phyloP scores from a whole-genome alignment of 2,329 filamentous ascomycete species.

The Nothomitra cinnamomea region DNA sequence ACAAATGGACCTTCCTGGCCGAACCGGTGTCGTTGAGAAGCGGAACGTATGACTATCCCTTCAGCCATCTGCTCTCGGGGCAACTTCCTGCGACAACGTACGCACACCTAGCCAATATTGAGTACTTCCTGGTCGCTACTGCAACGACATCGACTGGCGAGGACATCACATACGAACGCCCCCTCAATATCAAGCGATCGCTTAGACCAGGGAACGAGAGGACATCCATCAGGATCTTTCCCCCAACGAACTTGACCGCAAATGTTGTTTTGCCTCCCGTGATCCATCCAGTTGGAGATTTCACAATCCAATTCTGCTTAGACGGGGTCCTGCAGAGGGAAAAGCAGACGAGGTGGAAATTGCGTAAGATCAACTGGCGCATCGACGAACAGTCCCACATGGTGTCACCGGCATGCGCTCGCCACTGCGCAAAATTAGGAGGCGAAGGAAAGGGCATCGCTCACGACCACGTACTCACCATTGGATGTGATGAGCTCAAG shows the following conservation, averaged over 20 bases:
- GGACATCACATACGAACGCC: conserved; percentile 46
- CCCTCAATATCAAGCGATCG: conserved; percentile 61
- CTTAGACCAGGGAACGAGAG: conserved; percentile 66
- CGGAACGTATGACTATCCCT: conserved; percentile 66
- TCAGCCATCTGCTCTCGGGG: conserved; percentile 72
- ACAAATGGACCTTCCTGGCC: conserved; percentile 61
- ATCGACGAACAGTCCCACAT: conserved; percentile 77
- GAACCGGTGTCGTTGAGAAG: conserved; percentile 28
- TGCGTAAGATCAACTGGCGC: conserved; percentile 84
- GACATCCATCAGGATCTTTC: conserved; percentile 85
- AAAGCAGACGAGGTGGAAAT: conserved; percentile 65
- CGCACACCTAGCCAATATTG: conserved; percentile 51
- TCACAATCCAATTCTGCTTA: conserved; percentile 62
- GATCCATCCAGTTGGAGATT: conserved; percentile 71
- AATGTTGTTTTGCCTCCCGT: conserved; percentile 67
- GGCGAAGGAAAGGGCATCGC: conserved; percentile 51
- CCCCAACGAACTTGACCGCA: conserved; percentile 83
- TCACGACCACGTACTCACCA: conserved; percentile 57
- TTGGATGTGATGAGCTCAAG: conserved; percentile 70
- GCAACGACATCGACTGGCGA: conserved; percentile 43
- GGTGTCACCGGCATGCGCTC: conserved; percentile 61
- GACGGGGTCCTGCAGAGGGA: conserved; percentile 65
- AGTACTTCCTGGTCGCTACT: conserved; percentile 62
- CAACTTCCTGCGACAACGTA: conserved; percentile 73
- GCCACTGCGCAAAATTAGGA: conserved; percentile 51